Base-by-base conservation (phyloP, 1,284 basidiomycete genomes). In the Flammula alnicola region DNA sequence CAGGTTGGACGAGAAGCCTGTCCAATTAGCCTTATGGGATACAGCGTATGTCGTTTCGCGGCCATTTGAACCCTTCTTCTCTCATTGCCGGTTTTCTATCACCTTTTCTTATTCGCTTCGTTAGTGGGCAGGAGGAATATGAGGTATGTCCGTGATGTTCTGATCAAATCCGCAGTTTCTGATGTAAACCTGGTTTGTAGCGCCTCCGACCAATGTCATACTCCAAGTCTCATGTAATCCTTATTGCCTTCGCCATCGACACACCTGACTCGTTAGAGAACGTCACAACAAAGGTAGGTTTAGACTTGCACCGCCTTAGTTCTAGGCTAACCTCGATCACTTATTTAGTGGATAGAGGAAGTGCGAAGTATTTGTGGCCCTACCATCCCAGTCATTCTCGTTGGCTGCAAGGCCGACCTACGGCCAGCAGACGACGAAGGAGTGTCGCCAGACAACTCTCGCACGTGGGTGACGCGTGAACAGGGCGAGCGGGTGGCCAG, bases 221-320 rank as follows among this genome's bases (percentile, higher is more conserved):
- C 72, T 95, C 95, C 40, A 94, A 97, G 77, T 96, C 96, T 47
- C 96, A 99, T 71, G 93, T 99, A 64, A 98, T 99, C 68, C 83
- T 99, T 57, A 98, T 99, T 64, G 95, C 95, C 17, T 99, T 96
- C 66, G 84, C 93, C 37, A 88, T 99, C 66, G 96, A 98, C 72
- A 95, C 95, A 16, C 95, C 94, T 22, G 96, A 98, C 73, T 96
- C 93, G 41, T 76, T 98, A 53, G 96, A 98, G 60, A 98, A 98
- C 71, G 95, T 98, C 14, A 82, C 86, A 14, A 87, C 89, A 55
- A 98, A 98, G 82, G 93, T 89, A 63, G 55, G 74, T 36, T 46
- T 41, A 25, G 38, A 55, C n/a, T 52, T 46, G 43, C 53, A 44
- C 39, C 47, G 49, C 43, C 42, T 48, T 38, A 40, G 40, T 31